Percentiles rank a stretch among this genome's conserved stretches.
phyloP scores from a whole-genome alignment of 768 basidiomycete species.

The Amanita subjunquillea region DNA sequence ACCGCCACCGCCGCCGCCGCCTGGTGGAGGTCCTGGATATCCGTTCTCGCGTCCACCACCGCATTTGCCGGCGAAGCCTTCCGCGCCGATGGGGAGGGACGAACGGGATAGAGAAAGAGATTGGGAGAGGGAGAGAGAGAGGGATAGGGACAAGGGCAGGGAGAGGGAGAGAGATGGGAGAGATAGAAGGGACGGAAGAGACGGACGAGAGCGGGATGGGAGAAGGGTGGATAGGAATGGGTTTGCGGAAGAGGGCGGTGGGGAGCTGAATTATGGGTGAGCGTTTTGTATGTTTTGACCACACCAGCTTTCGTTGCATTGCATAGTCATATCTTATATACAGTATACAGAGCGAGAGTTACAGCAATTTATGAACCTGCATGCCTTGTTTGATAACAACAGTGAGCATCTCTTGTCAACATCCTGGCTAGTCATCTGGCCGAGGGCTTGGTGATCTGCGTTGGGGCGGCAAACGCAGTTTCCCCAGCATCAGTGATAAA shows the following conservation, averaged over 20 bases:
- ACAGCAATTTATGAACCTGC: no score
- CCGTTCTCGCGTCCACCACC: conserved; percentile 8
- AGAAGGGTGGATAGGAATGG: conserved; percentile 6
- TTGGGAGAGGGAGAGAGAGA: neutral
- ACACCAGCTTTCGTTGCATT: neutral
- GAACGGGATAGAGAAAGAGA: conserved; percentile 2
- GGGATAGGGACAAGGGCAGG: neutral
- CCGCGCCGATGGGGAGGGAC: conserved; percentile 6
- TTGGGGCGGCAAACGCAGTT: neutral
- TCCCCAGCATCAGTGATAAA: neutral
- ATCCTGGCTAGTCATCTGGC: no score
- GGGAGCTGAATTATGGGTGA: conserved; percentile 18
- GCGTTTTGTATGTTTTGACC: neutral
- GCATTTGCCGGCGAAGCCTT: conserved; percentile 11
- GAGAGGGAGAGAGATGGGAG: neutral
- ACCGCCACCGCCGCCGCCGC: conserved; percentile 1
- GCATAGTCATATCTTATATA: neutral
- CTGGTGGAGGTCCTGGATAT: conserved; percentile 4
- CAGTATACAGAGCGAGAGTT: no score
- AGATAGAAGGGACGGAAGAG: conserved; percentile 3
- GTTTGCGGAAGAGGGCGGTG: conserved; percentile 8
- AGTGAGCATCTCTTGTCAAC: no score
- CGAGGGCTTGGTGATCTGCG: neutral
- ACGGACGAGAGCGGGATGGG: conserved; percentile 3
- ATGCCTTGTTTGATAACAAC: no score